phyloP scores from a whole-genome alignment of 73 alveolate genomes.

The Tetrahymena elliotti region DNA sequence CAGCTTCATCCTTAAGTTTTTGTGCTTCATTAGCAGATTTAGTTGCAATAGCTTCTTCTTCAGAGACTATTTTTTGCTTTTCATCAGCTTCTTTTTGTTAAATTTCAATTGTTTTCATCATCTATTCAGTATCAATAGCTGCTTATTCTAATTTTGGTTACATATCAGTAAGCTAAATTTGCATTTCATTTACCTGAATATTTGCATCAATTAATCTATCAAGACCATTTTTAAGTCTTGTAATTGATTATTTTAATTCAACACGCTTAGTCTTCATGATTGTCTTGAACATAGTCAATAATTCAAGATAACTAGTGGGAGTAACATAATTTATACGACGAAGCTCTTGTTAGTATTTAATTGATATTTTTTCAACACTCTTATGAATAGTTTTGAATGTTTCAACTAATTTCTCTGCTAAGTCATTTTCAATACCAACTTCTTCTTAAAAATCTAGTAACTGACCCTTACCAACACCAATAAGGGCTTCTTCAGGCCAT shows the following conservation, averaged over 20 bases:
- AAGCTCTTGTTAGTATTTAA: slow-evolving; percentile 71
- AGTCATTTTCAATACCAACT: slow-evolving; percentile 42
- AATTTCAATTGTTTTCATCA: slow-evolving; percentile 69
- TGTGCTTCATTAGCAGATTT: slow-evolving; percentile 92
- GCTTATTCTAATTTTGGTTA: slow-evolving; percentile 85
- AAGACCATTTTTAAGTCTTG: slow-evolving; percentile 81
- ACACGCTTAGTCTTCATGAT: slow-evolving; percentile 67
- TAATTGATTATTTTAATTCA: slow-evolving; percentile 61
- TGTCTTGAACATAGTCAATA: slow-evolving; percentile 65
- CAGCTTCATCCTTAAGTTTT: slow-evolving; percentile 27
- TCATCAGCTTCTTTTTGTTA: slow-evolving; percentile 78
- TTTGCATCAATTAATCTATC: slow-evolving; percentile 83
- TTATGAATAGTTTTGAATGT: slow-evolving; percentile 75
- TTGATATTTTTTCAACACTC: slow-evolving; percentile 73
- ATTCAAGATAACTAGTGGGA: slow-evolving; percentile 83
- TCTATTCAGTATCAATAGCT: slow-evolving; percentile 79
- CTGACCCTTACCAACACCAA: slow-evolving; percentile 48
- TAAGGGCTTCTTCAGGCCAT: slow-evolving; percentile 93
- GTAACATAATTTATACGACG: slow-evolving; percentile 85
- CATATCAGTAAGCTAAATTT: slow-evolving; percentile 69
- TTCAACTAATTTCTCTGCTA: slow-evolving; percentile 43
- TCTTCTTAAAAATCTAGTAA: slow-evolving; percentile 38
- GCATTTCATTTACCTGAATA: slow-evolving; percentile 77
- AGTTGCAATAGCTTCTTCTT: slow-evolving; percentile 89
- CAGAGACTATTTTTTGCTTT: slow-evolving; percentile 57